phyloP scores from a whole-genome alignment of 495 filamentous ascomycete species.

The Staphylotrichum tortipilum region DNA sequence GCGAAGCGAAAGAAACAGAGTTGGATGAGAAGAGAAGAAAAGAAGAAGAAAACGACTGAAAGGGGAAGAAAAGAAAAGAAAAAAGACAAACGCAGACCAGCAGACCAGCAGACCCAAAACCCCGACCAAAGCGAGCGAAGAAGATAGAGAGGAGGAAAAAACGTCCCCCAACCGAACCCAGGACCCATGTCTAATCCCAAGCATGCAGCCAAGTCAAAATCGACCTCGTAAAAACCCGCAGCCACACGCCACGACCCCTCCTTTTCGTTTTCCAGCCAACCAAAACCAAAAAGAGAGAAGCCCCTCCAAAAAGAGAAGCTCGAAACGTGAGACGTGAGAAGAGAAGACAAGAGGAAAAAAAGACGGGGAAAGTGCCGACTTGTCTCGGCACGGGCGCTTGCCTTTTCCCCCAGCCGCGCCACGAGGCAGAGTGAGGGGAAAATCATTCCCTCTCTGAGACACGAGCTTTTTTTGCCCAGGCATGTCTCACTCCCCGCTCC shows the following conservation, averaged over 20 bases:
- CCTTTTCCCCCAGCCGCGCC: too few relatives aligned
- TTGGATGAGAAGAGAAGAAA: conserved; percentile 2
- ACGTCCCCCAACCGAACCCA: not conserved
- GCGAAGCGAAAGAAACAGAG: conserved; percentile 1
- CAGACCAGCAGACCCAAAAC: not conserved
- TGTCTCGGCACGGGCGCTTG: not conserved
- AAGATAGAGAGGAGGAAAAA: not conserved
- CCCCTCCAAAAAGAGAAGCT: not conserved
- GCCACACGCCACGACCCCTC: not conserved
- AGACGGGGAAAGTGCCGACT: not conserved
- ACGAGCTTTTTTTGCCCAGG: not conserved
- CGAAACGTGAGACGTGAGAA: not conserved
- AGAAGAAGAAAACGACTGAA: not conserved
- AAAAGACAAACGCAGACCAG: not conserved
- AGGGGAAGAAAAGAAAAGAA: not conserved
- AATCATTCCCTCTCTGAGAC: conserved; percentile 7
- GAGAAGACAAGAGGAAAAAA: not conserved
- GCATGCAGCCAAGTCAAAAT: too few relatives aligned
- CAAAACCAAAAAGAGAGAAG: conserved; percentile 4
- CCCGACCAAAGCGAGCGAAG: not conserved
- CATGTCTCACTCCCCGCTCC: too few relatives aligned
- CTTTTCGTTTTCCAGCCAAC: conserved; percentile 8
- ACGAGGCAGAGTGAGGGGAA: too few relatives aligned
- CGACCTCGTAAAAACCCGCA: too few relatives aligned
- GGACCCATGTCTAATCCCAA: too few relatives aligned